Conservation (phyloP, 2,329 filamentous ascomycete species). For the Pseudocercospora crystallina region DNA sequence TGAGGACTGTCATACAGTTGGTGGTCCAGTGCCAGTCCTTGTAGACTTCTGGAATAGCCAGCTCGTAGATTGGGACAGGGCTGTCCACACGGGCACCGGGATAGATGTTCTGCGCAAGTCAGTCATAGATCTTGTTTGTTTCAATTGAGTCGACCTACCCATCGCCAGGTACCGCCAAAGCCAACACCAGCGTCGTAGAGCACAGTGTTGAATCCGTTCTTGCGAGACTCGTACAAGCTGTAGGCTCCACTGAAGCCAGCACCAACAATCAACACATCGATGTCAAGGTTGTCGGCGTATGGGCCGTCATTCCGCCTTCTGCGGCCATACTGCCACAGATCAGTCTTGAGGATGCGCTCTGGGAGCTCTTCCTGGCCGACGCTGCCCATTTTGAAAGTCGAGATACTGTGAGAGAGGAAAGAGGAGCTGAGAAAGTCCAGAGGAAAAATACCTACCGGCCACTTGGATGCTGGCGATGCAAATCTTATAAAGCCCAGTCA, state of each 20-base stretch:
- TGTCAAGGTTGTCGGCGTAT: conserved; percentile 32
- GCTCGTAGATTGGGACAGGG: conserved; percentile 34
- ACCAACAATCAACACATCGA: conserved; percentile 38
- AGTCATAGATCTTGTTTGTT: neutral
- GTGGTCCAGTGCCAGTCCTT: conserved; percentile 56
- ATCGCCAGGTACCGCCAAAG: conserved; percentile 38
- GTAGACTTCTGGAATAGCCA: conserved; percentile 46
- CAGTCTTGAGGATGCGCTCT: conserved; percentile 29
- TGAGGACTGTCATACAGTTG: conserved; percentile 17
- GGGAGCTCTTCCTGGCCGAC: conserved; percentile 20
- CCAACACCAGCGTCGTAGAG: conserved; percentile 35
- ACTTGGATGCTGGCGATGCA: neutral
- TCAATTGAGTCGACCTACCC: conserved; percentile 13
- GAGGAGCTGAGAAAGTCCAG: no score
- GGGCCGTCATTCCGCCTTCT: conserved; percentile 22
- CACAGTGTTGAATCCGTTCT: conserved; percentile 31
- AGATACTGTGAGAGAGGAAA: neutral
- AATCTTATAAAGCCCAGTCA: conserved; percentile 3
- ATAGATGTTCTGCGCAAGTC: conserved; percentile 28
- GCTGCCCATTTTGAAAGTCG: conserved; percentile 20
- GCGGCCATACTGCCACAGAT: conserved; percentile 26
- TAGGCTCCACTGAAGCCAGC: conserved; percentile 47
- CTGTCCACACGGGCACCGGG: conserved; percentile 46
- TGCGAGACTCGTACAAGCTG: conserved; percentile 42
- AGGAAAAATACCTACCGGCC: neutral